Conservation (phyloP, 768 basidiomycete species). For the Chalciporus pseudorubinellus region DNA sequence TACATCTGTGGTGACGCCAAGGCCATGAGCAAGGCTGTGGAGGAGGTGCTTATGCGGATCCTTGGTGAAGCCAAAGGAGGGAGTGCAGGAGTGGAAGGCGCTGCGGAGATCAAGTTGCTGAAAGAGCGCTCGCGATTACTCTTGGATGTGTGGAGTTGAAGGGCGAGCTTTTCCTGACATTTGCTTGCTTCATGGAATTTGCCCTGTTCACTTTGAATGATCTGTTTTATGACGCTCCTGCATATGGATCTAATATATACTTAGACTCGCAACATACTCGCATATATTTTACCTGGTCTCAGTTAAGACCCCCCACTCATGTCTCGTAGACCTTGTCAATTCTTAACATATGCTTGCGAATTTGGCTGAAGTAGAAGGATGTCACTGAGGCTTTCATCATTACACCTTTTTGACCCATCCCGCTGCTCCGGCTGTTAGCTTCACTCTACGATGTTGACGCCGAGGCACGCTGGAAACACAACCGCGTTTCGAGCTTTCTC, state of each 20-base stretch:
- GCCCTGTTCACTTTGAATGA: constrained; percentile 1
- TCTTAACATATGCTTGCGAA: background rate
- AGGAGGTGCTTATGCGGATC: constrained; percentile 79
- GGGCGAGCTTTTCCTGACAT: background rate
- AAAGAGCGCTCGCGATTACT: constrained; percentile 91
- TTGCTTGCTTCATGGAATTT: background rate
- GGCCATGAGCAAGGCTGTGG: constrained; percentile 94
- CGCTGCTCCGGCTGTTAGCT: background rate
- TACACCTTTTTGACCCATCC: background rate
- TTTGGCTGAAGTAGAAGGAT: background rate
- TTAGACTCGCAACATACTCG: constrained; percentile 15
- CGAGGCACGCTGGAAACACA: constrained; percentile 4
- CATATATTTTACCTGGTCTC: constrained; percentile 7
- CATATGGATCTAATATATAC: constrained; percentile 16
- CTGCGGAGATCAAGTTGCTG: constrained; percentile 87
- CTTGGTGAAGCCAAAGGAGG: constrained; percentile 95
- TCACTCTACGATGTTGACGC: constrained; percentile 19
- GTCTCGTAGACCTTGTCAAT: background rate
- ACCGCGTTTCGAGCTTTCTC: constrained; percentile 10
- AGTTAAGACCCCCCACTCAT: background rate
- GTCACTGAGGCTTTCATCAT: background rate
- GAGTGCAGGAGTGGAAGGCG: constrained; percentile 80
- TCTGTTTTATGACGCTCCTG: constrained; percentile 7
- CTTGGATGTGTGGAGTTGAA: constrained; percentile 86
- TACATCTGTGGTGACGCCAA: constrained; percentile 98